Conservation (phyloP, 495 filamentous ascomycete species). For the Lasiosphaeria miniovina region DNA sequence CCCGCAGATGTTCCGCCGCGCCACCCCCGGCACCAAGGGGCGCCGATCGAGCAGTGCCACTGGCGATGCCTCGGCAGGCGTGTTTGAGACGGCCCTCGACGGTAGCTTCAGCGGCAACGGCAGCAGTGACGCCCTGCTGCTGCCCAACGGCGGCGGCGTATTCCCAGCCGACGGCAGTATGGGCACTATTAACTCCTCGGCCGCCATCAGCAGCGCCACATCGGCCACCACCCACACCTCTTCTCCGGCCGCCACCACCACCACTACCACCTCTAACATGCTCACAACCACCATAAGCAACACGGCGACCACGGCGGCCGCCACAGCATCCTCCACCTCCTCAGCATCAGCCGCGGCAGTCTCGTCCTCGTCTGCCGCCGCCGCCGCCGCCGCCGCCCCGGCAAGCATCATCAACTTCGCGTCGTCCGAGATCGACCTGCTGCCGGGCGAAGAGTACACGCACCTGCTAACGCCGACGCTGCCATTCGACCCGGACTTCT, state of each 20-base stretch:
- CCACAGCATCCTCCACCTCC: not conserved
- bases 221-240: too few species aligned
- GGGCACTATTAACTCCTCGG: slow-evolving; percentile 3
- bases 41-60: slow-evolving; percentile 64
- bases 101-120: not conserved
- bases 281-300: slow-evolving; percentile 27
- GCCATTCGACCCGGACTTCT: slow-evolving; percentile 96
- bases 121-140: not conserved
- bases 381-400: slow-evolving; percentile 18
- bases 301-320: not conserved
- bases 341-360: not conserved
- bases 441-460: slow-evolving; percentile 76
- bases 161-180: not conserved
- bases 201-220: not conserved
- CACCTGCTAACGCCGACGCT: slow-evolving; percentile 87
- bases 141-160: not conserved
- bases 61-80: not conserved
- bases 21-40: slow-evolving; percentile 52
- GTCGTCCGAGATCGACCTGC: slow-evolving; percentile 45
- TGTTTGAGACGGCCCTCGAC: not conserved
- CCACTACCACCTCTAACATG: slow-evolving; percentile 21
- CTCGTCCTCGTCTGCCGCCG: not conserved
- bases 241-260: too few species aligned
- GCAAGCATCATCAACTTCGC: slow-evolving; percentile 45
- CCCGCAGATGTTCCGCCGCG: slow-evolving; percentile 85